A percentile compares a stretch with the other conserved stretches of the same genome.
Conservation (phyloP, 2,329 filamentous ascomycete species). For the Tolypocladium sp. region DNA sequence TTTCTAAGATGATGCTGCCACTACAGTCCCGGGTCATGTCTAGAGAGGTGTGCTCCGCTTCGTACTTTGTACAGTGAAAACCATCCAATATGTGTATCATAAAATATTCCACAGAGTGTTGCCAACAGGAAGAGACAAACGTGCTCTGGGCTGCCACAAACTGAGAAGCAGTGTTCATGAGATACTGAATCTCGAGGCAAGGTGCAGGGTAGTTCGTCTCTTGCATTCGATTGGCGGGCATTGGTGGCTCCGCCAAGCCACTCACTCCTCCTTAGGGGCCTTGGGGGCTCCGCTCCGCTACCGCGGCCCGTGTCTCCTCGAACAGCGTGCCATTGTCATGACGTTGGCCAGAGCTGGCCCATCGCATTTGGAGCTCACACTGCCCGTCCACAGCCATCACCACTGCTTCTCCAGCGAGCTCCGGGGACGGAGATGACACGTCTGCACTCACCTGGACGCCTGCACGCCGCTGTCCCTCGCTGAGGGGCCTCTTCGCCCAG, state of each 20-base stretch:
- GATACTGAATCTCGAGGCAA: not conserved
- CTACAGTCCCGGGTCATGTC: too few relatives aligned
- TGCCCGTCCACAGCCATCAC: too few relatives aligned
- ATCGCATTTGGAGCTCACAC: not conserved
- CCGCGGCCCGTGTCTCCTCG: not conserved
- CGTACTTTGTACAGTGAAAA: too few relatives aligned
- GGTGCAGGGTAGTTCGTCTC: not conserved
- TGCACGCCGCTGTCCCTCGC: constrained; percentile 17
- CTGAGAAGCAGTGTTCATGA: too few relatives aligned
- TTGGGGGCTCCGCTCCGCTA: not conserved
- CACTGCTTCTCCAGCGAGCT: constrained; percentile 2
- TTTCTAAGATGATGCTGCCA: too few relatives aligned
- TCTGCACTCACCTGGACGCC: constrained; percentile 13
- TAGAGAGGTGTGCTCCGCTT: too few relatives aligned
- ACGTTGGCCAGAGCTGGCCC: constrained; percentile 3
- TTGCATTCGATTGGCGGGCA: not conserved
- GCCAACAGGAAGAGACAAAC: too few relatives aligned
- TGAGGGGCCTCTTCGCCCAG: constrained; percentile 19
- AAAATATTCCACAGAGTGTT: too few relatives aligned
- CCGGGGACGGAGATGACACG: constrained; percentile 19
- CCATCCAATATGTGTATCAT: too few relatives aligned
- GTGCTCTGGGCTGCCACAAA: too few relatives aligned
- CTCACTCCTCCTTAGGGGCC: not conserved
- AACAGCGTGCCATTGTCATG: constrained; percentile 1
- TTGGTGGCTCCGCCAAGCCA: not conserved